phyloP scores from a whole-genome alignment of 2,329 filamentous ascomycete species.

The Colletotrichum destructivum region DNA sequence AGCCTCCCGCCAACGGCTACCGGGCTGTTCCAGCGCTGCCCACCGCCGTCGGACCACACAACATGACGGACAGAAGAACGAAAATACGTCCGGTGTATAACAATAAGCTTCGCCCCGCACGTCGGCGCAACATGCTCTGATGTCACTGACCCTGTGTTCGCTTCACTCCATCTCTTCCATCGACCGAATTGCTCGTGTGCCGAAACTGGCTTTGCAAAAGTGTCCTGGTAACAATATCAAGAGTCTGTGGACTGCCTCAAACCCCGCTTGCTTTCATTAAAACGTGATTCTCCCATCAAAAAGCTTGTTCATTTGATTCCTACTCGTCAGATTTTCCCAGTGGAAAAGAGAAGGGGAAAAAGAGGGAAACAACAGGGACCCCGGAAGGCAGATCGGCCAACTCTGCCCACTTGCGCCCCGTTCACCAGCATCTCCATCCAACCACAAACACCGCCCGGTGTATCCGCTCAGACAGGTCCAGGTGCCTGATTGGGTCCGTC shows the following conservation, averaged over 20 bases:
- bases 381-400: constrained; percentile 40
- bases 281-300: not conserved
- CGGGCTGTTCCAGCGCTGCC: not conserved
- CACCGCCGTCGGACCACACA: constrained; percentile 15
- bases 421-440: constrained; percentile 34
- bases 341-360: not conserved
- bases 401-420: constrained; percentile 34
- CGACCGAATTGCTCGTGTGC: not conserved
- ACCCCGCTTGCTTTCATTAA: not conserved
- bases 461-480: constrained; percentile 41
- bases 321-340: not conserved
- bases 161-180: constrained; percentile 1
- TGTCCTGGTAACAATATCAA: not conserved
- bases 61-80: constrained; percentile 14
- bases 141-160: constrained; percentile 36
- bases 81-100: constrained; percentile 38
- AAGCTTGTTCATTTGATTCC: constrained; percentile 31
- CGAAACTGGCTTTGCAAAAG: not conserved
- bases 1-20: constrained; percentile 9
- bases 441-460: constrained; percentile 40
- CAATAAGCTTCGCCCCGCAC: constrained; percentile 41
- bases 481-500: constrained; percentile 40
- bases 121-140: constrained; percentile 35
- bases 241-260: not conserved
- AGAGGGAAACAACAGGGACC: constrained; percentile 32